These are phyloP conservation scores for Chrysanthemum seticuspe DNA, from an alignment of 129 eudicot species.

Conservation along the genomic window DNA sequence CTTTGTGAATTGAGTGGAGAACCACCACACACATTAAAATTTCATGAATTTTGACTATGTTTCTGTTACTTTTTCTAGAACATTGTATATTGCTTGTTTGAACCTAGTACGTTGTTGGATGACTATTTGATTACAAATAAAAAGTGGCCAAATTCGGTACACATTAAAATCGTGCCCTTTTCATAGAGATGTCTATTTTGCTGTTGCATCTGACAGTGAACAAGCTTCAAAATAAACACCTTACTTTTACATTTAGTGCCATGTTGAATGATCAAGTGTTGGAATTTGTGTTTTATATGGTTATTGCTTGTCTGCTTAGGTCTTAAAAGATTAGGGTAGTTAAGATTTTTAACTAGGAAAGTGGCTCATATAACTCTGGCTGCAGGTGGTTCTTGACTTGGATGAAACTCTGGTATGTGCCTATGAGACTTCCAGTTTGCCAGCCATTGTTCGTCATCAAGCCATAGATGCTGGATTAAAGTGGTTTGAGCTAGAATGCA, in stretches of 20 bases:
- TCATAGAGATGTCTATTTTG: neutral
- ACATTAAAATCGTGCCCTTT: neutral
- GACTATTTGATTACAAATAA: neutral
- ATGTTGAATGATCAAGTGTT: neutral
- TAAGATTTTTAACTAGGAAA: conserved; percentile 6
- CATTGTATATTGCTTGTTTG: no score
- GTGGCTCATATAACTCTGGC: conserved; percentile 16
- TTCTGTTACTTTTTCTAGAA: no score
- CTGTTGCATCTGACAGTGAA: no score
- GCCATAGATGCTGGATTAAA: conserved; percentile 93
- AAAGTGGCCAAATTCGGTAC: neutral
- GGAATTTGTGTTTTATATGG: neutral
- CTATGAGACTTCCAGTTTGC: conserved; percentile 90
- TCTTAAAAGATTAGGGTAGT: neutral
- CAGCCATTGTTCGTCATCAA: conserved; percentile 72
- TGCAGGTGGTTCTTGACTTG: conserved; percentile 98
- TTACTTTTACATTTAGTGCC: neutral
- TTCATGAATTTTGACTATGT: no score
- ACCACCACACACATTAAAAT: no score
- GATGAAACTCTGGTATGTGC: conserved; percentile 97
- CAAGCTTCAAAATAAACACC: neutral
- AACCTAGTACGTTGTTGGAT: neutral
- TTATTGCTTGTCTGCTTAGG: neutral
- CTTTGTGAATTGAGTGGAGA: no score
- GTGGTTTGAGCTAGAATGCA: conserved; percentile 95